Conservation (phyloP, 2,329 filamentous ascomycete species). For the Epichloe festucae region DNA sequence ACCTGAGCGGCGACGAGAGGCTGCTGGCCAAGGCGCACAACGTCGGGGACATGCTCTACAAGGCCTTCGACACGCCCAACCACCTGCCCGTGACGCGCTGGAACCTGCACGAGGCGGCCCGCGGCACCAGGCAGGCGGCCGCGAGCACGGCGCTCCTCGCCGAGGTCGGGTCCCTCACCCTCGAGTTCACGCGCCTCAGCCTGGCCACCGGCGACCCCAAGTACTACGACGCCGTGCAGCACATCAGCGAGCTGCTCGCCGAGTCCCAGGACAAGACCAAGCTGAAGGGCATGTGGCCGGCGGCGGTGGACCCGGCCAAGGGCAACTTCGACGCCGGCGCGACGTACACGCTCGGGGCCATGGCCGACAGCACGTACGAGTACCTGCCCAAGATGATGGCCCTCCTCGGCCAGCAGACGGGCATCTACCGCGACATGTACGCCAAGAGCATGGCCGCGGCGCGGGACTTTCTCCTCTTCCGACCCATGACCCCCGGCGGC, state of each 20-base stretch:
- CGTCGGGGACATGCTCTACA: conserved; percentile 38
- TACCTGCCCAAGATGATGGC: conserved; percentile 50
- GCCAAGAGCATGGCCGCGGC: conserved; percentile 44
- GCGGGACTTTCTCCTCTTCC: conserved; percentile 52
- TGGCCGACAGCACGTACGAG: conserved; percentile 45
- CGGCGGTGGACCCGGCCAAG: conserved; percentile 45
- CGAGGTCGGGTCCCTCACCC: conserved; percentile 51
- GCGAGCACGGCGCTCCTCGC: conserved; percentile 32
- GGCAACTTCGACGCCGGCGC: conserved; percentile 26
- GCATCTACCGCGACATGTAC: conserved; percentile 53
- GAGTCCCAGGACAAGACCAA: conserved; percentile 52
- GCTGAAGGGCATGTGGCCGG: conserved; percentile 64
- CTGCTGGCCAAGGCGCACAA: conserved; percentile 35
- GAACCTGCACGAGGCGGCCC: conserved; percentile 14
- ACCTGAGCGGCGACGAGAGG: conserved; percentile 29
- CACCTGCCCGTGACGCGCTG: conserved; percentile 29
- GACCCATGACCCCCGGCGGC: conserved; percentile 49
- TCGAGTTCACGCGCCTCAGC: conserved; percentile 61
- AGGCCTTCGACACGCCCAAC: conserved; percentile 39
- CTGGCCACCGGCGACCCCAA: conserved; percentile 56
- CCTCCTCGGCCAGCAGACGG: conserved; percentile 46
- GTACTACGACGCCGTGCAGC: conserved; percentile 62
- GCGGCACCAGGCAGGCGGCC: conserved; percentile 12
- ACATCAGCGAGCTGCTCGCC: conserved; percentile 55
- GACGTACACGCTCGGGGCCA: conserved; percentile 36